Evolutionary conservation across 2,329 filamentous ascomycete species (phyloP).

Genomic region (Mariannaea sp.): DNA sequence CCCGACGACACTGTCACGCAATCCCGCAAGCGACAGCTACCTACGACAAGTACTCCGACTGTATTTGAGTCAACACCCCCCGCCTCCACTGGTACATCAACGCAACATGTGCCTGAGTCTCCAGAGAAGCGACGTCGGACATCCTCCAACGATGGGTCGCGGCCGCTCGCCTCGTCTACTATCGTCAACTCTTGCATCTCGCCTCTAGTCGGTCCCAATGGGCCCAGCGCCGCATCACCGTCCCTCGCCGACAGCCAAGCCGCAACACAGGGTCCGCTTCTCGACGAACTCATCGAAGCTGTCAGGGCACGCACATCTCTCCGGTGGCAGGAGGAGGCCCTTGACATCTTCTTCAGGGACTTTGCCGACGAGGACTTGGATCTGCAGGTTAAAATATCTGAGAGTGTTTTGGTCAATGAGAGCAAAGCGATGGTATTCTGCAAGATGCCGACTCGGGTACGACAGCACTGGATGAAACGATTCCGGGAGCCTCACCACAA

Average conservation of each 20-base stretch:
- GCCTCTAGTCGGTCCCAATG: conserved; percentile 28
- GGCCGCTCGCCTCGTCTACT: conserved; percentile 30
- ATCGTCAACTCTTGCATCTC: conserved; percentile 40
- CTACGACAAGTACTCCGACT: conserved; percentile 23
- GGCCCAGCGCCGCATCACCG: conserved; percentile 25
- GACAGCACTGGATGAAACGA: conserved; percentile 61
- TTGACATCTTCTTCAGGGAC: conserved; percentile 64
- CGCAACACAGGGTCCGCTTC: conserved; percentile 25
- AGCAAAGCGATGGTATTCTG: conserved; percentile 66
- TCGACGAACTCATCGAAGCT: conserved; percentile 50
- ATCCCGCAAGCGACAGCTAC: conserved; percentile 50
- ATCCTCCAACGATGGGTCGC: conserved; percentile 37
- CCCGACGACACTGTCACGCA: conserved; percentile 56
- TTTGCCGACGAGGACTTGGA: conserved; percentile 62
- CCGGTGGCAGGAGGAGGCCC: conserved; percentile 61
- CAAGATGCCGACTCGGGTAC: conserved; percentile 60
- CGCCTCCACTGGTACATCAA: conserved; percentile 20
- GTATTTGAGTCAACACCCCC: conserved; percentile 34
- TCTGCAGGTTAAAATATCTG: conserved; percentile 63
- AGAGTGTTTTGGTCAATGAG: conserved; percentile 62
- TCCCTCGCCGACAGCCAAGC: conserved; percentile 29
- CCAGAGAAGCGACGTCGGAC: conserved; percentile 43
- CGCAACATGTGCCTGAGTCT: conserved; percentile 39
- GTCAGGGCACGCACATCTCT: conserved; percentile 47
- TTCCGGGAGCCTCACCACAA: conserved; percentile 47